These are phyloP conservation scores for Populus deltoides DNA, from an alignment of 345 rosid genomes.

Conservation along the genomic window DNA sequence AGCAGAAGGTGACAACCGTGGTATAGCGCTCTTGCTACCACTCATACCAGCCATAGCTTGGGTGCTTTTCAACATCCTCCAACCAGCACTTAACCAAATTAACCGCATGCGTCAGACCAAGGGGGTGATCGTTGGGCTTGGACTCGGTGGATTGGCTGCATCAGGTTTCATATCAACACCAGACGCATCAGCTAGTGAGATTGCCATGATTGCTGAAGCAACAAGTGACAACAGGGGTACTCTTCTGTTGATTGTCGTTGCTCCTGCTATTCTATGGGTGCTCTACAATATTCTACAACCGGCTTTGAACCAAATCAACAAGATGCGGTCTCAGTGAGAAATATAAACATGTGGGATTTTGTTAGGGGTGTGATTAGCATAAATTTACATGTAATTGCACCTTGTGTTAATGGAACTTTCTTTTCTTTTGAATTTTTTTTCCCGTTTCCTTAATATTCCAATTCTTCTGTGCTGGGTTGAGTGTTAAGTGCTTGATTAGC, in stretches of 20 bases:
- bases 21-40: slow-evolving; percentile 75
- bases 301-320: slow-evolving; percentile 89
- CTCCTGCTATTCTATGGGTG: slow-evolving; percentile 93
- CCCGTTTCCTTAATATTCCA: background rate
- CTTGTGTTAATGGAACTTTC: slow-evolving; percentile 22
- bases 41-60: slow-evolving; percentile 80
- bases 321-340: slow-evolving; percentile 61
- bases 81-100: slow-evolving; percentile 87
- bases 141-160: slow-evolving; percentile 72
- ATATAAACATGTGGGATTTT: background rate
- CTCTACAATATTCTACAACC: slow-evolving; percentile 90
- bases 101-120: slow-evolving; percentile 64
- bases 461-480: background rate
- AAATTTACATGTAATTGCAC: slow-evolving; percentile 36
- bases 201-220: slow-evolving; percentile 43
- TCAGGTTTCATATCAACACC: slow-evolving; percentile 48
- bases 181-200: slow-evolving; percentile 48
- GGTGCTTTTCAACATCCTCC: slow-evolving; percentile 94
- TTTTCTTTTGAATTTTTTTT: background rate
- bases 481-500: background rate
- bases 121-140: slow-evolving; percentile 69
- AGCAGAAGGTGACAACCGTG: slow-evolving; percentile 83
- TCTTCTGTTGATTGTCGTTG: slow-evolving; percentile 71
- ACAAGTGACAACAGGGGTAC: slow-evolving; percentile 72
- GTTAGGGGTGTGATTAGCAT: slow-evolving; percentile 6